Percentiles rank a stretch among this genome's conserved stretches.
phyloP scores from a whole-genome alignment of 2,329 filamentous ascomycete species.

The Cercospora brassicicola region DNA sequence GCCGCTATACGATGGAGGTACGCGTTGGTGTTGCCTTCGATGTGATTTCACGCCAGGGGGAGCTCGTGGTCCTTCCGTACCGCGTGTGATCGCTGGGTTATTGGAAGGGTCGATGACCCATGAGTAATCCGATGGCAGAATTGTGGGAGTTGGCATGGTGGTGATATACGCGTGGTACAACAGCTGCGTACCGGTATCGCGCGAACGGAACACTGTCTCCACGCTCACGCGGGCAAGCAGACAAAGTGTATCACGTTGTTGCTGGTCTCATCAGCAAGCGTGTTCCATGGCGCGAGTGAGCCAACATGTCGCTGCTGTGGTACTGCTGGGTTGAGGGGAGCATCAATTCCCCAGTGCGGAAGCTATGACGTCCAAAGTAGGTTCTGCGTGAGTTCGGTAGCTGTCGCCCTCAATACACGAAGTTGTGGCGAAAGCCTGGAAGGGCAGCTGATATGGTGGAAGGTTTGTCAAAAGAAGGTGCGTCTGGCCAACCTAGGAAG shows the following conservation, averaged over 20 bases:
- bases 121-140: neutral
- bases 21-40: constrained; percentile 1
- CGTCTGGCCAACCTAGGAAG: neutral
- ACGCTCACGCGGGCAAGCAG: neutral
- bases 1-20: neutral
- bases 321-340: constrained; percentile 1
- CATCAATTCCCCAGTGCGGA: neutral
- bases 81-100: neutral
- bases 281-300: constrained; percentile 8
- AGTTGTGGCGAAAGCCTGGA: constrained; percentile 15
- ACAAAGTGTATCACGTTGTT: neutral
- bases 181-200: neutral
- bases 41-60: neutral
- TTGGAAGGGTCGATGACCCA: constrained; percentile 1
- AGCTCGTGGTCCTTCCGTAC: neutral
- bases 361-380: constrained; percentile 10
- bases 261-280: neutral
- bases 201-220: neutral
- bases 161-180: neutral
- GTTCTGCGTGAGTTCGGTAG: constrained; percentile 14
- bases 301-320: constrained; percentile 6
- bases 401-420: constrained; percentile 2
- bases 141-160: constrained; percentile 1
- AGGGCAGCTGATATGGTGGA: constrained; percentile 4
- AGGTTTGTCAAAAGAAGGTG: constrained; percentile 2